phyloP scores from a whole-genome alignment of 2,329 filamentous ascomycete species.

The Piedraia hortae region DNA sequence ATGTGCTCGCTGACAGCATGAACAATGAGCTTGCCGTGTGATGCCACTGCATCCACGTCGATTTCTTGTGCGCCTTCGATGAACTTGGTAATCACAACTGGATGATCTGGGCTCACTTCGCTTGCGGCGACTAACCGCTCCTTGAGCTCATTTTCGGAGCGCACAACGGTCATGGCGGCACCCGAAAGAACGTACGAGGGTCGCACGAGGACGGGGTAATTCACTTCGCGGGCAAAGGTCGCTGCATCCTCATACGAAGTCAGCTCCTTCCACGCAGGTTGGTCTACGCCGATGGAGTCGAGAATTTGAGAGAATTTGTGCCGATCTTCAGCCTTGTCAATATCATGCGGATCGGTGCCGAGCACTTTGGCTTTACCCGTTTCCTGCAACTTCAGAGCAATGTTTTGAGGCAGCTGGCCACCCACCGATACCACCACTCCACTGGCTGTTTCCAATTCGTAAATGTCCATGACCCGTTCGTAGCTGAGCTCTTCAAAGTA shows the following conservation, averaged over 20 bases:
- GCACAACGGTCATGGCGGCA: slow-evolving; percentile 95
- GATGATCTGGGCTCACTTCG: slow-evolving; percentile 81
- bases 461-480: slow-evolving; percentile 72
- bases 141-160: slow-evolving; percentile 63
- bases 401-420: slow-evolving; percentile 91
- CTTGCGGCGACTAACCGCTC: slow-evolving; percentile 81
- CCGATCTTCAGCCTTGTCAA: slow-evolving; percentile 91
- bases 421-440: slow-evolving; percentile 90
- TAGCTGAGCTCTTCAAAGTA: slow-evolving; percentile 96
- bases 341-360: slow-evolving; percentile 76
- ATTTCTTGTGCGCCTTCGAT: slow-evolving; percentile 94
- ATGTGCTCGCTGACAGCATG: slow-evolving; percentile 91
- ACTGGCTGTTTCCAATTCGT: slow-evolving; percentile 53
- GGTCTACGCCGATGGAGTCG: slow-evolving; percentile 87
- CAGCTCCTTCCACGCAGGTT: slow-evolving; percentile 93
- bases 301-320: slow-evolving; percentile 97
- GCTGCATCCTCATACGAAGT: slow-evolving; percentile 74
- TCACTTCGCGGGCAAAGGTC: slow-evolving; percentile 56
- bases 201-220: slow-evolving; percentile 83
- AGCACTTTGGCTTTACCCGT: slow-evolving; percentile 70
- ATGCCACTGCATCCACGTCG: slow-evolving; percentile 80
- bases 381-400: slow-evolving; percentile 80
- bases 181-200: slow-evolving; percentile 90
- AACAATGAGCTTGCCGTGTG: slow-evolving; percentile 58
- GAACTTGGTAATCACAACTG: slow-evolving; percentile 94